Base-by-base conservation (phyloP, 768 basidiomycete species). In the Hericium alpestre region DNA sequence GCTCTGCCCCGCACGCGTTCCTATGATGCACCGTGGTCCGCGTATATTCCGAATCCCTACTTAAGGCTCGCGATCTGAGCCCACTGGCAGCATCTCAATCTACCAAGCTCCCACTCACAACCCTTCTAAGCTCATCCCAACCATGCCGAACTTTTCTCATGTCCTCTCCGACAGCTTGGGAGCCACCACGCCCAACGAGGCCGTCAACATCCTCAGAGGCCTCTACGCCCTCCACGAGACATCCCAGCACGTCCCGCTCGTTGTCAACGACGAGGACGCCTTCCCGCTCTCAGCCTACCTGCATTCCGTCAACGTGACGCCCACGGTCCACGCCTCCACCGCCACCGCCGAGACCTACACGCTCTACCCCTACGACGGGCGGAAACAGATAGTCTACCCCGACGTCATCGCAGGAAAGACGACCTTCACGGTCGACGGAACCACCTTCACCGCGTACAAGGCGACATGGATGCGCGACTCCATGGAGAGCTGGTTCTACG, bases 281-380 rank as follows among this genome's bases (percentile, higher is more conserved):
- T 56, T 56, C 48, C 55, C 55, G n/a, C 22, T 56, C 46, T 50
- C 39, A 7, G 23, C 15, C 7, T 56, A 49, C 47, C 55, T 56
- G 18, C 13, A 37, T 23, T 13, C 22, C 47, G 5, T 13, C 16
- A 23, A 18, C 4, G 48, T 56, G 10, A 22, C 43, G 49, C 20
- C 49, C 25, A 23, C 15, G 15, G 10, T 48, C 12, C 25, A 15
- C 55, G 15, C 16, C 39, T 22, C 16, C 16, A 51, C 27, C 20
- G 12, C 43, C 16, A 46, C 43, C 11, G 18, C n/a, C 43, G 43
- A 16, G 43, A 46, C 43, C 16, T 46, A 46, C 43, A 46, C 43
- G 43, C n/a, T 46, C 13, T 12, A 46, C 11, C n/a, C 43, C 6
- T 22, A 16, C 5, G 22, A 22, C 12, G 22, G n/a, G 43, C n/a